Percentiles rank a stretch among this genome's conserved stretches.
Conservation (phyloP, 179 eudicot genomes). For the Beta corolliflora region DNA sequence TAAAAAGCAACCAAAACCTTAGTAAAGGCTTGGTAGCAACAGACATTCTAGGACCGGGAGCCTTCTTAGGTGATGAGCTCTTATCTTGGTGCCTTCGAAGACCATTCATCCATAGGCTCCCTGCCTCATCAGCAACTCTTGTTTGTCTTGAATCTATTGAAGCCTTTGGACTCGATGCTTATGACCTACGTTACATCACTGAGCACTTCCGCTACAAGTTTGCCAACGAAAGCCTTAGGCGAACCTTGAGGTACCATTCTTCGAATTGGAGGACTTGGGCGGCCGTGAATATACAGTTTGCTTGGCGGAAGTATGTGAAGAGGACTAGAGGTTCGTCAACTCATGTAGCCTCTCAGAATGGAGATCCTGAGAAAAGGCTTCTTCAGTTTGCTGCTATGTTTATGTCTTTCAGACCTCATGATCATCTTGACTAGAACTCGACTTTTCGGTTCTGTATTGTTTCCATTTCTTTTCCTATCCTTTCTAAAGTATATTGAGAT, state of each 20-base stretch:
- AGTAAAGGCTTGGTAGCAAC: conserved; percentile 72
- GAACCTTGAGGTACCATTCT: conserved; percentile 76
- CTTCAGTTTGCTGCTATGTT: conserved; percentile 80
- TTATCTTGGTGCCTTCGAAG: conserved; percentile 73
- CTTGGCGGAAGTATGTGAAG: conserved; percentile 64
- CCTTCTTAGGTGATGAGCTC: conserved; percentile 82
- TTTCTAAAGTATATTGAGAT: no score
- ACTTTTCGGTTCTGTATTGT: neutral
- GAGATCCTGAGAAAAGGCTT: conserved; percentile 49
- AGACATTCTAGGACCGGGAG: conserved; percentile 66
- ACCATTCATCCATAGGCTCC: conserved; percentile 71
- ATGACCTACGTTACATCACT: conserved; percentile 67
- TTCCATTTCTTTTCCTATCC: neutral
- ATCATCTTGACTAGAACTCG: conserved; percentile 69
- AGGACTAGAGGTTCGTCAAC: conserved; percentile 37
- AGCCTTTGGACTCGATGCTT: conserved; percentile 74
- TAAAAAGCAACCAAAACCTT: conserved; percentile 72
- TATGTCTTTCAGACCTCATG: conserved; percentile 85
- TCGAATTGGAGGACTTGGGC: conserved; percentile 98
- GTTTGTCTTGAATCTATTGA: conserved; percentile 67
- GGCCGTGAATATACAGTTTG: conserved; percentile 82
- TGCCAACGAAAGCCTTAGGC: conserved; percentile 66
- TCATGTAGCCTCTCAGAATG: conserved; percentile 30
- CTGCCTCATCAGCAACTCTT: conserved; percentile 88
- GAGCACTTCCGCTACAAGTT: conserved; percentile 90